phyloP scores from a whole-genome alignment of 495 filamentous ascomycete species.

The Penicillium mononematosum region DNA sequence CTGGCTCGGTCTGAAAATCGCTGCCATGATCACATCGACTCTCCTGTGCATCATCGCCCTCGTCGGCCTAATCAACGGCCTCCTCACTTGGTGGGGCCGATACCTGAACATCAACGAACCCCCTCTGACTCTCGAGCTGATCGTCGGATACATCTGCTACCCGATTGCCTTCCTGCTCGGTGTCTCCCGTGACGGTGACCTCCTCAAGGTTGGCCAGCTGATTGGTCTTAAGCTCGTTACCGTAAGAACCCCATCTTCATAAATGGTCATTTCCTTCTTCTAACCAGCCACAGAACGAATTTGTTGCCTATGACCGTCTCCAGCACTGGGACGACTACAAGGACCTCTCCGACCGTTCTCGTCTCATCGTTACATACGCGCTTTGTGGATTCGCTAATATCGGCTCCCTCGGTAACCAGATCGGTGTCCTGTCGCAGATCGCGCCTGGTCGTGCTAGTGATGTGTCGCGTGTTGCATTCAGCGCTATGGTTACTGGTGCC shows the following conservation, averaged over 20 bases:
- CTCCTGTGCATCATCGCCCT: constrained; percentile 85
- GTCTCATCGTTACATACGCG: constrained; percentile 69
- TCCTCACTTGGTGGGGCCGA: constrained; percentile 85
- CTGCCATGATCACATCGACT: constrained; percentile 75
- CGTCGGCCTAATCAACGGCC: constrained; percentile 69
- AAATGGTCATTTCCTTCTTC: not conserved
- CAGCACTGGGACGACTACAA: constrained; percentile 27
- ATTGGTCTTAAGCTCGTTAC: constrained; percentile 82
- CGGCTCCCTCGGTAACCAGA: constrained; percentile 79
- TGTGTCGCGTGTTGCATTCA: constrained; percentile 71
- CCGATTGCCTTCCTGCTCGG: constrained; percentile 83
- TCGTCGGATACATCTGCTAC: constrained; percentile 82
- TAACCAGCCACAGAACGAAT: constrained; percentile 55
- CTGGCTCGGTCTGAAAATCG: constrained; percentile 87
- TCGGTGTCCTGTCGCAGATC: constrained; percentile 80
- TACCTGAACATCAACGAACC: constrained; percentile 74
- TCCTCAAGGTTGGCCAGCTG: constrained; percentile 71
- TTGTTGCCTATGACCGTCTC: constrained; percentile 57
- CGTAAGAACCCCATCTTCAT: constrained; percentile 33
- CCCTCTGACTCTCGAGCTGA: constrained; percentile 68
- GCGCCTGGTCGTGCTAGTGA: constrained; percentile 70
- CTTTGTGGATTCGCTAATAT: constrained; percentile 81
- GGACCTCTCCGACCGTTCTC: constrained; percentile 63
- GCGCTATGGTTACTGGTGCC: constrained; percentile 74
- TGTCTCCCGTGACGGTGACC: constrained; percentile 68